These are phyloP conservation scores for Didymella pomorum DNA, from an alignment of 2,329 filamentous ascomycete genomes.

Conservation along the genomic window DNA sequence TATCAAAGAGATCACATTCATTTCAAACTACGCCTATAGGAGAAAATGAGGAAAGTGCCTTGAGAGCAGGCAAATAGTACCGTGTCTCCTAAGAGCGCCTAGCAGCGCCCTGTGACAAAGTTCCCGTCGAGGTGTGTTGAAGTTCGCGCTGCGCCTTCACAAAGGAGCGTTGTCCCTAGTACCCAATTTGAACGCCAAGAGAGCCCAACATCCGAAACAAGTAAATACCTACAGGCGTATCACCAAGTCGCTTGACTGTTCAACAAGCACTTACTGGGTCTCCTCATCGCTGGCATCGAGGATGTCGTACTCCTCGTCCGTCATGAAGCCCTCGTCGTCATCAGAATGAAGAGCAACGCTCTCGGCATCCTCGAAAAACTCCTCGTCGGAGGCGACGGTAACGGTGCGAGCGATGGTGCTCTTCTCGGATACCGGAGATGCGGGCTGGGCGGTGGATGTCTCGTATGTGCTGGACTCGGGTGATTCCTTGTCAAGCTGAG, in stretches of 20 bases:
- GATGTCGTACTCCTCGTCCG: constrained; percentile 98
- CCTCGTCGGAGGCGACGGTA: constrained; percentile 56
- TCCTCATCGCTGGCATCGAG: constrained; percentile 95
- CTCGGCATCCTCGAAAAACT: constrained; percentile 67
- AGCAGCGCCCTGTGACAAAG: constrained; percentile 20
- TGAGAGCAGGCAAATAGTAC: constrained; percentile 15
- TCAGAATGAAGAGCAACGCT: constrained; percentile 63
- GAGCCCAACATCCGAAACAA: constrained; percentile 5
- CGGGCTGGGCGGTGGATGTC: constrained; percentile 40
- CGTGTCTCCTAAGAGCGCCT: constrained; percentile 23
- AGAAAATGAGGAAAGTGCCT: constrained; percentile 25
- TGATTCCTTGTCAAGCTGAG: constrained; percentile 93
- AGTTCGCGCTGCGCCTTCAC: constrained; percentile 22
- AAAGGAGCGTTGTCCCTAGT: constrained; percentile 34
- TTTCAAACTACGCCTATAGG: constrained; percentile 35
- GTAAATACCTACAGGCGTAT: constrained; percentile 7
- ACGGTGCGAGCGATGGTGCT: constrained; percentile 43
- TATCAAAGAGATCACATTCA: constrained; percentile 17
- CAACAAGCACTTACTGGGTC: constrained; percentile 24
- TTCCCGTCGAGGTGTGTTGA: constrained; percentile 27
- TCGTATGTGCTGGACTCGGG: constrained; percentile 81
- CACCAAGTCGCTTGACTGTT: background rate
- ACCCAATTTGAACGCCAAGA: constrained; percentile 26
- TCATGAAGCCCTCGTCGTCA: constrained; percentile 84
- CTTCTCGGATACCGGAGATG: constrained; percentile 36